Evolutionary conservation across 805 yeast genomes (phyloP), one percentile per base, ranked within the genome.

Genomic region (Wickerhamia fluorescens): DNA sequence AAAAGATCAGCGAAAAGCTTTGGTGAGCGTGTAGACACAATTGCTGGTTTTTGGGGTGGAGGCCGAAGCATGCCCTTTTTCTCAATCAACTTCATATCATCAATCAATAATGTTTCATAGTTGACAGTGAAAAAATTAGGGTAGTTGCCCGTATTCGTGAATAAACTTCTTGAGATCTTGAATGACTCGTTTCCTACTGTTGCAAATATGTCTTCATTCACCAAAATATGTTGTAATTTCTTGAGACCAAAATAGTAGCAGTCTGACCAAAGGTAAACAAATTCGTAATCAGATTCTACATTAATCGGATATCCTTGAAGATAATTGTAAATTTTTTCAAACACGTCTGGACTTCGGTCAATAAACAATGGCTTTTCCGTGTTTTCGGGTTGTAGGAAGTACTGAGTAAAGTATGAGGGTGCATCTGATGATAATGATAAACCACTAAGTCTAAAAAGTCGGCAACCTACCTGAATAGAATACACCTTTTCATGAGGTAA

Each of bases 361-460:
- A 87, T 73, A 42, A 73, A 75, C 7, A 84, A 50, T 1, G 68
- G 55, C 22, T 58, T 61, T 6, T 56, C 59, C 6, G 47, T 47
- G 34, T 67, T 68, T 3, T 42, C 60, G 5, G 53, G 52, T 13
- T 57, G 45, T 4, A 44, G 41, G 49, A 87, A 87, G 56, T 63
- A 84, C 16, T 68, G 62, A 3, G 96, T 85, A 60, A 87, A 88
- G 49, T 82, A 86, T 4, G 94, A 83, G 0, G 96, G 96, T 0
- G 79, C 78, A 55, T 87, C 96, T 2, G 82, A 81, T 15, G 86
- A 79, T 21, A 87, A 55, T 2, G 95, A 84, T 1, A 92, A 88
- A 1, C 95, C 95, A 45, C 86, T 77, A 11, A 79, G 42, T n/a
- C 66, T 60, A 51, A 77, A 86, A 15, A 73, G 39, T 38, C 62